Percentiles rank a stretch among this genome's conserved stretches.
phyloP scores from a whole-genome alignment of 23 red algal species.

The Pyropia haitanensis region DNA sequence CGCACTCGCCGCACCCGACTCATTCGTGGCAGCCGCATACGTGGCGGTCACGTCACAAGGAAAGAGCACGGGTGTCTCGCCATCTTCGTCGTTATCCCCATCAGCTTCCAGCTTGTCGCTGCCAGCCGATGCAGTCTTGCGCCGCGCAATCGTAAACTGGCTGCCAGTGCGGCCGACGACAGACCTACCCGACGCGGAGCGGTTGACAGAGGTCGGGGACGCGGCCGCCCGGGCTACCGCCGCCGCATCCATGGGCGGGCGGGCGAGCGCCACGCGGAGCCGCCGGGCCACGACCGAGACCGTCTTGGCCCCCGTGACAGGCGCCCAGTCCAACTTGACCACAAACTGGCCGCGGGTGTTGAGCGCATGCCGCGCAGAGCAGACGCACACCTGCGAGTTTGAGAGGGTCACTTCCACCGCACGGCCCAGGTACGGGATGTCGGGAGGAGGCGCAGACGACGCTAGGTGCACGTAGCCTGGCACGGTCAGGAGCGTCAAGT shows the following conservation, averaged over 20 bases:
- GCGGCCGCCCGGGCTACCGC: too few relatives aligned
- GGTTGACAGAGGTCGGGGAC: too few relatives aligned
- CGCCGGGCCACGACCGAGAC: slow-evolving; percentile 31
- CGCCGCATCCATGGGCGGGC: too few relatives aligned
- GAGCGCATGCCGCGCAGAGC: slow-evolving; percentile 17
- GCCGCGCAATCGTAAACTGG: too few relatives aligned
- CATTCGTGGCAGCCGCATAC: too few relatives aligned
- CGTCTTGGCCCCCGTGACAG: slow-evolving; percentile 31
- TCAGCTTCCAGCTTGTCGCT: not conserved
- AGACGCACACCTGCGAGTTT: slow-evolving; percentile 23
- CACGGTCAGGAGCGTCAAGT: slow-evolving; percentile 28
- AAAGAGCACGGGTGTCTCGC: not conserved
- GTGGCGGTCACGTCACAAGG: too few relatives aligned
- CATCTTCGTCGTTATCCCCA: not conserved
- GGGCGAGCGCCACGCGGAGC: slow-evolving; percentile 8
- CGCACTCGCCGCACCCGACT: too few relatives aligned
- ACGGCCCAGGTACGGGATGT: slow-evolving; percentile 45
- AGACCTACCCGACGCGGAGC: too few relatives aligned
- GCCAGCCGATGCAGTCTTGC: too few relatives aligned
- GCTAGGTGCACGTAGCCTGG: slow-evolving; percentile 54
- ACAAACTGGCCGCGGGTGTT: slow-evolving; percentile 44
- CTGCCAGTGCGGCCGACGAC: too few relatives aligned
- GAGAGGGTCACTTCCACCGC: slow-evolving; percentile 36
- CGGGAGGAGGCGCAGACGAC: slow-evolving; percentile 34
- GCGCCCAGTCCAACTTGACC: slow-evolving; percentile 48